These are phyloP conservation scores for Selaginella moellendorffii DNA, from an alignment of 75 land plant species.

Conservation along the genomic window DNA sequence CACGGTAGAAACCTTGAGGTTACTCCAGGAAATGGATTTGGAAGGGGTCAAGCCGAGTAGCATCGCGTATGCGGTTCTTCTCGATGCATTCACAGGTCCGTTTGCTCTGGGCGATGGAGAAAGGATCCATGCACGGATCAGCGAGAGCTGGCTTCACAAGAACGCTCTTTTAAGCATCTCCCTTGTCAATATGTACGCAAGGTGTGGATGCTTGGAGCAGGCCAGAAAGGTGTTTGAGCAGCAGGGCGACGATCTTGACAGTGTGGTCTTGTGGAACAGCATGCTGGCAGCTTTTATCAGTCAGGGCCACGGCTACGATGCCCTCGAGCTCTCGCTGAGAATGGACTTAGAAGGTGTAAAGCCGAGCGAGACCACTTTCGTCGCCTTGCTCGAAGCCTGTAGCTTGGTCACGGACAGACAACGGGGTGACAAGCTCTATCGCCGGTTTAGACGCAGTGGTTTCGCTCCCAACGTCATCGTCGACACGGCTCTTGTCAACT, in stretches of 20 bases:
- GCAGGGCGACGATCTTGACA: too few species aligned
- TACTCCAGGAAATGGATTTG: background rate
- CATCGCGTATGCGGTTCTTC: background rate
- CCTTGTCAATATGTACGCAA: too few species aligned
- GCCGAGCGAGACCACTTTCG: background rate
- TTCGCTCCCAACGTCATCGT: background rate
- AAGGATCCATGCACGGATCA: too few species aligned
- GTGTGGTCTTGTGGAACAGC: too few species aligned
- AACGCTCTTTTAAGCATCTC: too few species aligned
- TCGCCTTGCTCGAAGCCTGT: background rate
- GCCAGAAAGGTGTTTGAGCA: too few species aligned
- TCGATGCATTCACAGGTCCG: background rate
- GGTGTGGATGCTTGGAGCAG: too few species aligned
- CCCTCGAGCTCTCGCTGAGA: background rate
- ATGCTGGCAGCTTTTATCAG: too few species aligned
- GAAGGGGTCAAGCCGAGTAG: background rate
- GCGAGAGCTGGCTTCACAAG: background rate
- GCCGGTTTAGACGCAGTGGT: background rate
- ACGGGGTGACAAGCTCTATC: background rate
- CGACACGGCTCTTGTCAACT: background rate
- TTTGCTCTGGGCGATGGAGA: background rate
- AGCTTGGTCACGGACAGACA: background rate
- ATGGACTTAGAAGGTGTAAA: background rate
- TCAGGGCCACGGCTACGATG: too few species aligned
- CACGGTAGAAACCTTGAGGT: background rate